Conservation (phyloP, 2,329 filamentous ascomycete genomes). For the Fusarium coffeatum region DNA sequence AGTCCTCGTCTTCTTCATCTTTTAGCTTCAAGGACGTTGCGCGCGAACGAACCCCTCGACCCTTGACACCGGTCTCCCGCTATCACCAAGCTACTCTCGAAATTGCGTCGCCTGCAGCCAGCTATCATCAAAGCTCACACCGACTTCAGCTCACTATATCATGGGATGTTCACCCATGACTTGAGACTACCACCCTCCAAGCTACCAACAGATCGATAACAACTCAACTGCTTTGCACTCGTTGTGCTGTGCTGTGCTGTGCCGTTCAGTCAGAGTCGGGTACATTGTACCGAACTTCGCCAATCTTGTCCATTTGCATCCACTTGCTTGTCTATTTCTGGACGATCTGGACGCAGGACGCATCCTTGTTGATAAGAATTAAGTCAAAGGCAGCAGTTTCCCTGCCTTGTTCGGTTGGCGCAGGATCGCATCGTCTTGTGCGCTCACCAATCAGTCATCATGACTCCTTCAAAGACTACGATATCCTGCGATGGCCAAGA, state of each 20-base stretch:
- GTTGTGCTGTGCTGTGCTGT: conserved; percentile 18
- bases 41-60: conserved; percentile 32
- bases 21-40: conserved; percentile 12
- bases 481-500: conserved; percentile 27
- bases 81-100: conserved; percentile 42
- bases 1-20: conserved; percentile 11
- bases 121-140: conserved; percentile 36
- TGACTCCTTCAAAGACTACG: conserved; percentile 26
- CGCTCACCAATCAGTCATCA: conserved; percentile 31
- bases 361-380: conserved; percentile 31
- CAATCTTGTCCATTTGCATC: conserved; percentile 27
- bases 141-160: conserved; percentile 42
- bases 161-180: conserved; percentile 45
- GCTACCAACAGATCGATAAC: conserved; percentile 27
- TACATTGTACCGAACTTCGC: conserved; percentile 13
- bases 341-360: conserved; percentile 12
- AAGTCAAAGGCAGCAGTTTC: conserved; percentile 35
- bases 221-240: conserved; percentile 5
- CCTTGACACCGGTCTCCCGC: conserved; percentile 39
- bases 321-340: conserved; percentile 25
- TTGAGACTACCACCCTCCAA: conserved; percentile 34
- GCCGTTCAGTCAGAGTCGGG: conserved; percentile 3
- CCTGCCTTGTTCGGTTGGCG: conserved; percentile 26
- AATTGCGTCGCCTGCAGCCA: conserved; percentile 38
- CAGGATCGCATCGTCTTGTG: conserved; percentile 29